Percentiles rank a stretch among this genome's conserved stretches.
phyloP scores from a whole-genome alignment of 495 filamentous ascomycete species.

The Talaromyces thailandensis region DNA sequence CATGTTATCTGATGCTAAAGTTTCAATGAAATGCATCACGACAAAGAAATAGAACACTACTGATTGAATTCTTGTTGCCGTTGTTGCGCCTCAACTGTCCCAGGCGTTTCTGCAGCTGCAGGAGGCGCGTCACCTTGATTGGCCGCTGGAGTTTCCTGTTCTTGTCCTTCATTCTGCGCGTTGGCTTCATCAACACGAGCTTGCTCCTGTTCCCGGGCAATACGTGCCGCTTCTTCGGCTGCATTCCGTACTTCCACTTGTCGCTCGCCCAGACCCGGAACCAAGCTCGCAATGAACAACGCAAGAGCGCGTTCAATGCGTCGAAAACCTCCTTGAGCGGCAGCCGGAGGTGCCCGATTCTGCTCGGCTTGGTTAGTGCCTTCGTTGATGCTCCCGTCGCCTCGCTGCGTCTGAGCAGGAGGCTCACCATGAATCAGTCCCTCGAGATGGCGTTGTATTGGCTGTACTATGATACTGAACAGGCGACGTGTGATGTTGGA shows the following conservation, averaged over 20 bases:
- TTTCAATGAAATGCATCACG: too few species aligned
- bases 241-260: slow-evolving; percentile 65
- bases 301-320: slow-evolving; percentile 66
- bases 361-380: slow-evolving; percentile 5
- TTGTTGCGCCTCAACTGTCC: not conserved
- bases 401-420: slow-evolving; percentile 12
- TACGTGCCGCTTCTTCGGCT: slow-evolving; percentile 42
- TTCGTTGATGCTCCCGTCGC: slow-evolving; percentile 14
- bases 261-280: slow-evolving; percentile 76
- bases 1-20: not conserved
- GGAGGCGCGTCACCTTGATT: not conserved
- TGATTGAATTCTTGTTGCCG: too few species aligned
- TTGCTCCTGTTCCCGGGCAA: slow-evolving; percentile 38
- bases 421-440: slow-evolving; percentile 45
- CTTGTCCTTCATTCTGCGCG: slow-evolving; percentile 3
- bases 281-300: slow-evolving; percentile 75
- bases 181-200: slow-evolving; percentile 29
- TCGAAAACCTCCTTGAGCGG: slow-evolving; percentile 41
- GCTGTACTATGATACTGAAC: slow-evolving; percentile 46
- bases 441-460: slow-evolving; percentile 64
- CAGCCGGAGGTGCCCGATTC: slow-evolving; percentile 5
- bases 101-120: not conserved
- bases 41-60: too few species aligned
- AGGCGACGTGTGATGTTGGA: slow-evolving; percentile 52
- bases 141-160: not conserved